Percentiles rank a stretch among this genome's conserved stretches.
These are phyloP conservation scores for Cutaneotrichosporon sp. DNA, from an alignment of 1,284 basidiomycete genomes.

Conservation along the genomic window DNA sequence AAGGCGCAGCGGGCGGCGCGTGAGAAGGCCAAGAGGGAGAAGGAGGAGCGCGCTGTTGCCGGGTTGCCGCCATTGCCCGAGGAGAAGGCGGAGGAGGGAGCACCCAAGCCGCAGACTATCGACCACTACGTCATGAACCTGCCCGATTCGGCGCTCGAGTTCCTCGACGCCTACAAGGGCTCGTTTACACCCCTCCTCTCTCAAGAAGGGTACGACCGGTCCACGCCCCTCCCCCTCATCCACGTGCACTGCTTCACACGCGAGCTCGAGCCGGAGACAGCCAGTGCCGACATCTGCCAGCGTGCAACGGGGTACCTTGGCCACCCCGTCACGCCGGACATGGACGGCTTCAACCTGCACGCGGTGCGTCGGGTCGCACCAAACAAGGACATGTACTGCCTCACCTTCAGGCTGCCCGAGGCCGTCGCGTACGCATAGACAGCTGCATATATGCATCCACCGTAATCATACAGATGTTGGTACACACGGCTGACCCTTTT, in stretches of 20 bases:
- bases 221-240: constrained; percentile 74
- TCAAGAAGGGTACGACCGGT: constrained; percentile 28
- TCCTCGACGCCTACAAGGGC: constrained; percentile 85
- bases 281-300: constrained; percentile 75
- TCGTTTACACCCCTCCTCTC: constrained; percentile 55
- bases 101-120: constrained; percentile 57
- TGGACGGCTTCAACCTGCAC: constrained; percentile 61
- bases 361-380: constrained; percentile 92
- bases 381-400: constrained; percentile 98
- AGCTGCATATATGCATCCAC: constrained; percentile 6
- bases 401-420: constrained; percentile 81
- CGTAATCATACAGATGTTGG: not conserved
- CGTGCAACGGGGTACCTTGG: constrained; percentile 72
- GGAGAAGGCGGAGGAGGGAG: not conserved
- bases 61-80: not conserved
- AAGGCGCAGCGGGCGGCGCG: constrained; percentile 32
- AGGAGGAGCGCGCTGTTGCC: not conserved
- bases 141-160: constrained; percentile 85
- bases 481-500: not conserved
- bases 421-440: constrained; percentile 51
- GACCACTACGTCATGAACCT: constrained; percentile 97
- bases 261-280: constrained; percentile 69
- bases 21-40: constrained; percentile 12
- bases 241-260: constrained; percentile 98
- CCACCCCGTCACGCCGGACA: constrained; percentile 59